phyloP scores from a whole-genome alignment of 2,329 filamentous ascomycete genomes.

The Elsinoe necatrix region DNA sequence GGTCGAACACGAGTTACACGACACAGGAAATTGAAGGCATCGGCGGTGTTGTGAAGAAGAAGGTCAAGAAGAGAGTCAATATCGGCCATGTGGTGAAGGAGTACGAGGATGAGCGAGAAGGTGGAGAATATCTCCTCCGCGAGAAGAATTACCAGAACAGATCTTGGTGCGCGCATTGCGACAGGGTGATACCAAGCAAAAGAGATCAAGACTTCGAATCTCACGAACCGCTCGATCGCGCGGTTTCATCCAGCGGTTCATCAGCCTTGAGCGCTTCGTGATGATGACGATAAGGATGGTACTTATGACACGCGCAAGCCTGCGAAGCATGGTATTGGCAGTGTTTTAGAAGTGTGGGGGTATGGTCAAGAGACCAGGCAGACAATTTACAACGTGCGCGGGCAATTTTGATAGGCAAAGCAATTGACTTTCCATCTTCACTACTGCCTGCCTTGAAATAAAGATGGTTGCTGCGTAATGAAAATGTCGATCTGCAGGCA shows the following conservation, averaged over 20 bases:
- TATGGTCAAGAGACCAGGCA: constrained; percentile 3
- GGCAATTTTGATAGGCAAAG: neutral
- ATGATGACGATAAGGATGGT: neutral
- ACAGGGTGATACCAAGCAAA: constrained; percentile 58
- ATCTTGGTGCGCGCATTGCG: constrained; percentile 92
- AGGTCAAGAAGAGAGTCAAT: constrained; percentile 70
- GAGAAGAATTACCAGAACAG: constrained; percentile 62
- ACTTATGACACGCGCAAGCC: neutral
- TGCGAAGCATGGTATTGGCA: neutral
- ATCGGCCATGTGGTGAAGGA: constrained; percentile 81
- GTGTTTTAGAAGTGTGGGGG: constrained; percentile 7
- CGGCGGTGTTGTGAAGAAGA: constrained; percentile 78
- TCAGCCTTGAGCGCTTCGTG: constrained; percentile 3
- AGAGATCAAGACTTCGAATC: constrained; percentile 30
- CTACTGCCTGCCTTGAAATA: neutral
- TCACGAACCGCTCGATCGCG: constrained; percentile 1
- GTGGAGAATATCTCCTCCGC: constrained; percentile 56
- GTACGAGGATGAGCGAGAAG: constrained; percentile 66
- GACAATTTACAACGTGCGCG: neutral
- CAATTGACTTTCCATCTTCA: neutral
- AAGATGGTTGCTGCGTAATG: constrained; percentile 7
- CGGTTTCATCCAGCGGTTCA: constrained; percentile 8
- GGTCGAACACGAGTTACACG: constrained; percentile 63
- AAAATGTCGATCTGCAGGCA: constrained; percentile 7
- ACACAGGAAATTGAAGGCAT: constrained; percentile 88